These are phyloP conservation scores for Rhynchosporium graminicola DNA, from an alignment of 2,329 filamentous ascomycete species.

Conservation along the genomic window DNA sequence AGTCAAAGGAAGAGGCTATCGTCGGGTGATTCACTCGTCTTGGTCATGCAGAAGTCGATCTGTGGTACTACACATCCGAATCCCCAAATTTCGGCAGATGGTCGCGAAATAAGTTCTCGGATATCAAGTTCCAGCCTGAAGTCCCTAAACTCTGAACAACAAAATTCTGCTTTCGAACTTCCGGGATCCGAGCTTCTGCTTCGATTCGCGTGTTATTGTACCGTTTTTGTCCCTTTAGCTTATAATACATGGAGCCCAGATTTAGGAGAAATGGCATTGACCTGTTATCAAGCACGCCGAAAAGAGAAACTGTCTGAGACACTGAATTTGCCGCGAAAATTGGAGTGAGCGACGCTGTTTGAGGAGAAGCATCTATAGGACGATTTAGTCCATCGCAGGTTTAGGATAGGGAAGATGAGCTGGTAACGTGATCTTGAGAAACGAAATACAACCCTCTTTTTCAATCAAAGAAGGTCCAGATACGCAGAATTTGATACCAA, in stretches of 20 bases:
- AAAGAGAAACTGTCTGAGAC: conserved; percentile 69
- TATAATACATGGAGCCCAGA: conserved; percentile 59
- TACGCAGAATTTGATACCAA: conserved; percentile 11
- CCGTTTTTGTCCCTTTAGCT: conserved; percentile 62
- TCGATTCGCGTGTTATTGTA: conserved; percentile 63
- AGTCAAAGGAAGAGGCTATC: neutral
- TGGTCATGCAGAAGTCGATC: neutral
- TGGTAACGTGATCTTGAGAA: conserved; percentile 16
- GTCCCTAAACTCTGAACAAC: neutral
- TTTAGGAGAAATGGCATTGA: conserved; percentile 60
- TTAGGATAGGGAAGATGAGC: conserved; percentile 17
- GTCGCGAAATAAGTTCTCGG: neutral
- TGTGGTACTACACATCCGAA: neutral
- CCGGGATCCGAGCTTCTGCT: conserved; percentile 49
- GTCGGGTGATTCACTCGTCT: conserved; percentile 4
- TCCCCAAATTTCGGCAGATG: neutral
- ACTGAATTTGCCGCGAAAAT: conserved; percentile 16
- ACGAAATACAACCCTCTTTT: conserved; percentile 17
- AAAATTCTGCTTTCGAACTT: neutral
- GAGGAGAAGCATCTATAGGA: conserved; percentile 22
- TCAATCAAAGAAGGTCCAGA: conserved; percentile 17
- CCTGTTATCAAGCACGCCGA: conserved; percentile 57
- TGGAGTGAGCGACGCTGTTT: conserved; percentile 23
- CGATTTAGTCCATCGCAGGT: conserved; percentile 20
- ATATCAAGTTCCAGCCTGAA: too few species aligned